These are phyloP conservation scores for Chytriomyces sp. DNA, from an alignment of 192 early-diverging fungal genomes.

Conservation along the genomic window DNA sequence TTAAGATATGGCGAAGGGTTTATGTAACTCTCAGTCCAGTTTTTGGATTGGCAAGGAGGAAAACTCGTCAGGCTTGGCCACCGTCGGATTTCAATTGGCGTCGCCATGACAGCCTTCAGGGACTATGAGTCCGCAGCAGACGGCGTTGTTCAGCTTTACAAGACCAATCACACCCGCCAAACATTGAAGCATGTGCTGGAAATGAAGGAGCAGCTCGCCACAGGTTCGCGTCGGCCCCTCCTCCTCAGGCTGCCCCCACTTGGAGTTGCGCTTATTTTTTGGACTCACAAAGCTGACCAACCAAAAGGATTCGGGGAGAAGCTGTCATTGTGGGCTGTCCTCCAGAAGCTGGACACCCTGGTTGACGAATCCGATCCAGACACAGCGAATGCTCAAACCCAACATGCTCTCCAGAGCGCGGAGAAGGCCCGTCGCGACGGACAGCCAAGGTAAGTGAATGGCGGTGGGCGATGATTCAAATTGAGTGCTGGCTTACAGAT, in stretches of 20 bases:
- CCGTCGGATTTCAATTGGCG: no score
- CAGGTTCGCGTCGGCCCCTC: no score
- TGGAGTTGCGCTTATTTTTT: no score
- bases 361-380: constrained; percentile 57
- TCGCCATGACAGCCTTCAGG: background rate
- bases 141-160: background rate
- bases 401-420: constrained; percentile 54
- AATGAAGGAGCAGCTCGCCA: background rate
- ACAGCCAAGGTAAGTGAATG: constrained; percentile 35
- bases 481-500: constrained; percentile 1
- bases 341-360: constrained; percentile 47
- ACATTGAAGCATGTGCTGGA: background rate
- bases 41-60: no score
- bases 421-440: constrained; percentile 48
- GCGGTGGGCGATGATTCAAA: background rate
- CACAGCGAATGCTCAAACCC: constrained; percentile 51
- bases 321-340: constrained; percentile 55
- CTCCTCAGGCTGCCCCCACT: no score
- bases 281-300: no score
- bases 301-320: no score
- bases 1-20: no score
- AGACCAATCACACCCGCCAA: background rate
- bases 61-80: no score
- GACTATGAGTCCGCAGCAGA: background rate
- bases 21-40: no score